Percentiles rank a stretch among this genome's conserved stretches.
Evolutionary conservation across 805 yeast genomes (phyloP).

Genomic region (Lipomyces yamanashiensis): DNA sequence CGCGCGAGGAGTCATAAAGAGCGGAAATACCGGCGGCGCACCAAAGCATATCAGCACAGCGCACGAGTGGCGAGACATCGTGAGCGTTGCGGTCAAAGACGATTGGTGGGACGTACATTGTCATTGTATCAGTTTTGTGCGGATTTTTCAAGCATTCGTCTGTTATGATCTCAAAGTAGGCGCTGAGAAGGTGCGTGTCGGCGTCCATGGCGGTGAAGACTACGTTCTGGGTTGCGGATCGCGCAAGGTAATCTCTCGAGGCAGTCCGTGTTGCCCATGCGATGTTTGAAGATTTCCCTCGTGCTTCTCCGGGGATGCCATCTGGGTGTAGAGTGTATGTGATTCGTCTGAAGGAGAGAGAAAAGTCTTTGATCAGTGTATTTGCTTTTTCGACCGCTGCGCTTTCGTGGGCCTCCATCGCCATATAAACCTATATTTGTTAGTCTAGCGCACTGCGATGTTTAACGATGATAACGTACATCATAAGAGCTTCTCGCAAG

Average conservation of each 20-base stretch:
- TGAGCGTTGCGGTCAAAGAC: conserved; percentile 38
- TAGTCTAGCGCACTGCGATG: neutral
- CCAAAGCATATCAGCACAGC: conserved; percentile 39
- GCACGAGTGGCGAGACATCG: conserved; percentile 31
- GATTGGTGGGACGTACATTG: conserved; percentile 35
- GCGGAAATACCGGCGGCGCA: conserved; percentile 37
- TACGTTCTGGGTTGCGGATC: neutral
- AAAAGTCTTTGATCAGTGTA: conserved; percentile 17
- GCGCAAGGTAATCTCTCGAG: conserved; percentile 11
- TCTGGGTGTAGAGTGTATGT: conserved; percentile 32
- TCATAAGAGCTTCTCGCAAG: conserved; percentile 26
- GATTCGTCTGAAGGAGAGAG: conserved; percentile 21
- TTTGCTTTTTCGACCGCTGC: conserved; percentile 25
- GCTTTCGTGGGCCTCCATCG: conserved; percentile 32
- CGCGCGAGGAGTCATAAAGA: conserved; percentile 27
- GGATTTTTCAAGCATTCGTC: conserved; percentile 8
- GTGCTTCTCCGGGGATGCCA: conserved; percentile 31
- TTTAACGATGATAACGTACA: conserved; percentile 1
- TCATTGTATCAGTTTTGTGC: neutral
- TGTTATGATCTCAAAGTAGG: conserved; percentile 29
- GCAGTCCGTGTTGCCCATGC: conserved; percentile 36
- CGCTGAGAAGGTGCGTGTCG: conserved; percentile 34
- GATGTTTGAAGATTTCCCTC: conserved; percentile 38
- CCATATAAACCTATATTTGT: conserved; percentile 21
- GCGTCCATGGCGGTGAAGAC: conserved; percentile 38